These are phyloP conservation scores for Candida xyloterini DNA, from an alignment of 805 yeast species.

Conservation along the genomic window DNA sequence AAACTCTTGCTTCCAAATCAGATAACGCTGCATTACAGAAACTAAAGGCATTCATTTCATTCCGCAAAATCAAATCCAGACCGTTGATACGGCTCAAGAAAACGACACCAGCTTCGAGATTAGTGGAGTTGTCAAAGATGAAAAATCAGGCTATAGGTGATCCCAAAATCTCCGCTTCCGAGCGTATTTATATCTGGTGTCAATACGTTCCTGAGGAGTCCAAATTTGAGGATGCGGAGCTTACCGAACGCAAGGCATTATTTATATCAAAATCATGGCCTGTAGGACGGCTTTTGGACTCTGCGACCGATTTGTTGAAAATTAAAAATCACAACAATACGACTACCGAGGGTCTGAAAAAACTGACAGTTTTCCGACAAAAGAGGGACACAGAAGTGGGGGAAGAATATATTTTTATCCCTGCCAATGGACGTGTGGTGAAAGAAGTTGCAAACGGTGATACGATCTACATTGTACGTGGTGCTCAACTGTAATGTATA, in stretches of 20 bases:
- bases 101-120: slow-evolving; percentile 22
- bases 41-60: slow-evolving; percentile 21
- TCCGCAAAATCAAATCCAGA: slow-evolving; percentile 11
- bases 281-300: slow-evolving; percentile 56
- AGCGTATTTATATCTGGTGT: slow-evolving; percentile 50
- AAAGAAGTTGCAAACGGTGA: slow-evolving; percentile 48
- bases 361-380: slow-evolving; percentile 46
- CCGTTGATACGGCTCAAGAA: slow-evolving; percentile 9
- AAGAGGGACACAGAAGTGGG: slow-evolving; percentile 30
- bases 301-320: slow-evolving; percentile 44
- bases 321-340: slow-evolving; percentile 50
- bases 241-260: slow-evolving; percentile 31
- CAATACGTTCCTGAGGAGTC: slow-evolving; percentile 37
- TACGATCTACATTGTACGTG: slow-evolving; percentile 50
- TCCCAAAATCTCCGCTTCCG: slow-evolving; percentile 37
- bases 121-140: slow-evolving; percentile 38
- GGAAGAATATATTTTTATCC: slow-evolving; percentile 30
- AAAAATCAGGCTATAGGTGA: slow-evolving; percentile 54
- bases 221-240: slow-evolving; percentile 8
- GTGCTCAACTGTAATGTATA: slow-evolving; percentile 28
- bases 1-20: slow-evolving; percentile 15
- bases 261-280: slow-evolving; percentile 57
- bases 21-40: slow-evolving; percentile 22
- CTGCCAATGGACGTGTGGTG: slow-evolving; percentile 39
- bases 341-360: slow-evolving; percentile 38